Evolutionary conservation across 202 grass and related monocot species (phyloP).

Genomic region (Zoysia matrella): DNA sequence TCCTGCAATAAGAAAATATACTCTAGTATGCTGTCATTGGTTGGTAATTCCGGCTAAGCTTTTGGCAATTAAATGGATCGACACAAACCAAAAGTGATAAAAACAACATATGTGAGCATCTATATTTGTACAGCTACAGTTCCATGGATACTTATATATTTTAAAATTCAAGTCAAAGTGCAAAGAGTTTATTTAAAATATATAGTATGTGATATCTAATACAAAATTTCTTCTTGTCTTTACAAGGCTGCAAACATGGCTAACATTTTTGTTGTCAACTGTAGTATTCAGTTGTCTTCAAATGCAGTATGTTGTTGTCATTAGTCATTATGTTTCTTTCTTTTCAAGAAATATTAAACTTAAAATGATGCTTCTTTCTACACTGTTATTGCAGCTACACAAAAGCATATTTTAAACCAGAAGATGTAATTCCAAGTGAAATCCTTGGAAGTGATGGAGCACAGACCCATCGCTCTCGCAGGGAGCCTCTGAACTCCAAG

Average conservation of each 20-base stretch:
- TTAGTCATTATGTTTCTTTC: conserved; percentile 9
- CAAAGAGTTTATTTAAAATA: too few relatives aligned
- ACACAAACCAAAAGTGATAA: too few relatives aligned
- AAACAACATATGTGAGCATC: too few relatives aligned
- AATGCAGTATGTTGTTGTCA: neutral
- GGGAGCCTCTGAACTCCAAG: conserved; percentile 39
- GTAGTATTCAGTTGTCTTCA: neutral
- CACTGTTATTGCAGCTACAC: conserved; percentile 50
- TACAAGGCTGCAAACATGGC: conserved; percentile 6
- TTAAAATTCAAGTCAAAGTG: too few relatives aligned
- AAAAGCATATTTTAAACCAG: conserved; percentile 55
- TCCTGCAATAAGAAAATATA: too few relatives aligned
- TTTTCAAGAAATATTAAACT: conserved; percentile 1
- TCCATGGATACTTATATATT: too few relatives aligned
- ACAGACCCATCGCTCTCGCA: conserved; percentile 41
- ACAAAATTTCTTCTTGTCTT: conserved; percentile 13
- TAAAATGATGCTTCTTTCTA: neutral
- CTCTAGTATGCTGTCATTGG: too few relatives aligned
- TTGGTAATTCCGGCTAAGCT: too few relatives aligned
- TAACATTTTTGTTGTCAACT: conserved; percentile 32
- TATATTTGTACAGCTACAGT: too few relatives aligned
- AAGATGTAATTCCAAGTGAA: conserved; percentile 68
- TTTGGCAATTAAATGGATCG: too few relatives aligned
- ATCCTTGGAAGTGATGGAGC: conserved; percentile 65
- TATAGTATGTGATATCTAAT: neutral